These are phyloP conservation scores for Pseudogymnoascus sp. DNA, from an alignment of 2,329 filamentous ascomycete genomes.

Conservation along the genomic window DNA sequence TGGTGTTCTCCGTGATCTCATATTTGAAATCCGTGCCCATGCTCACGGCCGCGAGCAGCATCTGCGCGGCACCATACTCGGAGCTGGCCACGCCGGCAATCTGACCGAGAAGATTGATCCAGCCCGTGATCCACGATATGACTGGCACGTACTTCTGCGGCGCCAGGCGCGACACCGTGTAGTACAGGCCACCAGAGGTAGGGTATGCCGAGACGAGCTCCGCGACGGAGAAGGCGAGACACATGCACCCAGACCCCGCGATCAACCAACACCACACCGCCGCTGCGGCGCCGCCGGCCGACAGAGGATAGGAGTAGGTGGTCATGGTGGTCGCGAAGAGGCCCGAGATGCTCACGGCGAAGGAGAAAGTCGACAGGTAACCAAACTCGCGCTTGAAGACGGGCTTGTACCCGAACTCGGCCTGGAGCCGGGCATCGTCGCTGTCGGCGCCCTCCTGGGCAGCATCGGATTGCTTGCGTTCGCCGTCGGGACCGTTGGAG, in stretches of 20 bases:
- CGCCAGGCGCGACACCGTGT: conserved; percentile 46
- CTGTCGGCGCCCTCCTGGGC: conserved; percentile 20
- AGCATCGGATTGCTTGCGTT: conserved; percentile 9
- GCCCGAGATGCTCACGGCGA: conserved; percentile 48
- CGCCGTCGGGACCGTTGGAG: conserved; percentile 16
- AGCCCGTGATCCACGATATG: conserved; percentile 37
- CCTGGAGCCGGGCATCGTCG: conserved; percentile 26
- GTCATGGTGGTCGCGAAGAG: conserved; percentile 48
- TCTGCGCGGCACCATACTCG: conserved; percentile 48
- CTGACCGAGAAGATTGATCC: conserved; percentile 44
- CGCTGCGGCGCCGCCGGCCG: conserved; percentile 43
- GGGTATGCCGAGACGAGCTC: conserved; percentile 51
- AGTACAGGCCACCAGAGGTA: conserved; percentile 45
- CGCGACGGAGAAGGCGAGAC: conserved; percentile 44
- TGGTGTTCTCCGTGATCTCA: conserved; percentile 36
- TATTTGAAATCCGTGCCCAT: conserved; percentile 41
- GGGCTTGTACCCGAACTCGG: conserved; percentile 29
- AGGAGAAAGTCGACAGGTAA: conserved; percentile 50
- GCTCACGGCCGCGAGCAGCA: conserved; percentile 46
- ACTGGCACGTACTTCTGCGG: conserved; percentile 39
- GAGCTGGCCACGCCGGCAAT: conserved; percentile 43
- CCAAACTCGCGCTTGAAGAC: conserved; percentile 53
- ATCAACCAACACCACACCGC: conserved; percentile 52
- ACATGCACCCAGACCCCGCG: conserved; percentile 47
- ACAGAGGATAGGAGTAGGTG: conserved; percentile 45